Percentiles rank a stretch among this genome's conserved stretches.
phyloP scores from a whole-genome alignment of 306 rosid species.

The Cucumis cinereus region DNA sequence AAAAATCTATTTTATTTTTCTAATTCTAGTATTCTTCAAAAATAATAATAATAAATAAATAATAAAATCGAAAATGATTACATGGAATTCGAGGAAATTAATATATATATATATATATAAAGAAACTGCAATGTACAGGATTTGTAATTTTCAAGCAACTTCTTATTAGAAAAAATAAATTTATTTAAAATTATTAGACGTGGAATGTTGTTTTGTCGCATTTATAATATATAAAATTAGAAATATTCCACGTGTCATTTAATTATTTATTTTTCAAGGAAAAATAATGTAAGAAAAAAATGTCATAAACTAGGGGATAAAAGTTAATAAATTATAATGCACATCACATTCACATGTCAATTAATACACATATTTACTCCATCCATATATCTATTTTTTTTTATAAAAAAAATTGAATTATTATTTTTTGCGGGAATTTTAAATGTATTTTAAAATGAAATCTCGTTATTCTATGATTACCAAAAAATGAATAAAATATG shows the following conservation, averaged over 20 bases:
- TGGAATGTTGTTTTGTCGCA: conserved; percentile 4
- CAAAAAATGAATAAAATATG: too few relatives aligned
- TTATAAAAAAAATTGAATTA: background rate
- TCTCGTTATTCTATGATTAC: background rate
- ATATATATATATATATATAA: background rate
- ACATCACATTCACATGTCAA: too few relatives aligned
- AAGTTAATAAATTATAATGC: too few relatives aligned
- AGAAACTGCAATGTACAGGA: background rate
- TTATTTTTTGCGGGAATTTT: background rate
- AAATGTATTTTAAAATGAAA: background rate
- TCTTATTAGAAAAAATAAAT: background rate
- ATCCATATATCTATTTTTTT: too few relatives aligned
- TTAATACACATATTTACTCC: too few relatives aligned
- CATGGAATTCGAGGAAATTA: background rate
- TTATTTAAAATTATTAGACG: background rate
- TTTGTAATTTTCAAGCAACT: background rate
- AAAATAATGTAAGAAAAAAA: background rate
- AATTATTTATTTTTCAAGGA: background rate
- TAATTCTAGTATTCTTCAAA: background rate
- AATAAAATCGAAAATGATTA: background rate
- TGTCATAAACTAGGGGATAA: background rate
- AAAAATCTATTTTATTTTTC: background rate
- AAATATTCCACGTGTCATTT: background rate
- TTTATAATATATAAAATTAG: background rate
- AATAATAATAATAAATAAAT: background rate